Evolutionary conservation across 2,329 filamentous ascomycete genomes (phyloP).

Genomic region (Clonostachys rhizophaga): DNA sequence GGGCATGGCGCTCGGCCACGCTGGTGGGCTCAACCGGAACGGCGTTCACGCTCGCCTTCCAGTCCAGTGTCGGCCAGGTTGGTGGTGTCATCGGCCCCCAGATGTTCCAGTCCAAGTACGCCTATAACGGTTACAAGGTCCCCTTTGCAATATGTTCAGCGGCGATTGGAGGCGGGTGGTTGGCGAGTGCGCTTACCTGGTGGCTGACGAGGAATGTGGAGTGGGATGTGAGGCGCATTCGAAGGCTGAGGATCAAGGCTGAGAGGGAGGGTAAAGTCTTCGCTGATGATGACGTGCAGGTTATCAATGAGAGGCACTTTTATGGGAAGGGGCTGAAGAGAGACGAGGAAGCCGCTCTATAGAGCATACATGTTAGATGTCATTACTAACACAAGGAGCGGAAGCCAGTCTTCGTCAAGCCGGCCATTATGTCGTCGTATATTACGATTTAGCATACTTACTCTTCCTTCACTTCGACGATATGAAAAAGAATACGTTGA

Average conservation of each 20-base stretch:
- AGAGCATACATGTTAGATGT: too few species aligned
- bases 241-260: constrained; percentile 2
- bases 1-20: constrained; percentile 46
- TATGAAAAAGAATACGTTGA: too few species aligned
- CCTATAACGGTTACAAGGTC: constrained; percentile 11
- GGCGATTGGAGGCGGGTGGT: background rate
- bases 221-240: background rate
- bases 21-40: constrained; percentile 39
- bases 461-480: too few species aligned
- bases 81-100: constrained; percentile 41
- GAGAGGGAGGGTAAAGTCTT: constrained; percentile 2
- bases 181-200: background rate
- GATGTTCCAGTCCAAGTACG: constrained; percentile 36
- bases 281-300: background rate
- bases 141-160: background rate
- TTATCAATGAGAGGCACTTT: constrained; percentile 6
- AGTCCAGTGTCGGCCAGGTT: constrained; percentile 44
- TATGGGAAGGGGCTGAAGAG: too few species aligned
- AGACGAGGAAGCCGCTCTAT: too few species aligned
- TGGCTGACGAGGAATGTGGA: background rate
- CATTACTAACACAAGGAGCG: too few species aligned
- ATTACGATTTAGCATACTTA: too few species aligned
- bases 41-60: constrained; percentile 43
- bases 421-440: too few species aligned
- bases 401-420: too few species aligned